Conservation (phyloP, 345 rosid genomes). For the Eucalyptus victrix region DNA sequence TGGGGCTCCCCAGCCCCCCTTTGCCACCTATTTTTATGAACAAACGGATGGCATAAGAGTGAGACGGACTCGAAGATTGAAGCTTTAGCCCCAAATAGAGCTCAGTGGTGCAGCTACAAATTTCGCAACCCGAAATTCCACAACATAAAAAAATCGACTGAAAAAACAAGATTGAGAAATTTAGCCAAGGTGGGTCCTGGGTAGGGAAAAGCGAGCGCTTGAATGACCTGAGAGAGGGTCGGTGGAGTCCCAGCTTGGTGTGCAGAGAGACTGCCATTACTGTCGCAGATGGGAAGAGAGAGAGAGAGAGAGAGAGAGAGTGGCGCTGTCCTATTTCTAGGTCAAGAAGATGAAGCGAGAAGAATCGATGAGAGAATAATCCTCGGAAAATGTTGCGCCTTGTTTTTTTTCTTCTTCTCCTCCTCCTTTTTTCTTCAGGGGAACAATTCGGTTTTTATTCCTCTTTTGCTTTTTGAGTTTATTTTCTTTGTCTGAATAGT, state of each 20-base stretch:
- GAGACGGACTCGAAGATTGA: slow-evolving; percentile 45
- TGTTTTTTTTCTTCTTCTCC: background rate
- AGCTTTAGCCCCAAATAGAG: slow-evolving; percentile 64
- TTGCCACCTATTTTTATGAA: background rate
- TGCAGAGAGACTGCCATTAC: slow-evolving; percentile 45
- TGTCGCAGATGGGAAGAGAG: background rate
- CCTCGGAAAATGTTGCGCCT: background rate
- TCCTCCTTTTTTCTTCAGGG: background rate
- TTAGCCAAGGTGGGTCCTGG: background rate
- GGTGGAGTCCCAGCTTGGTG: slow-evolving; percentile 17
- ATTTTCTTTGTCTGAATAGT: background rate
- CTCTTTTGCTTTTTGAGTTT: background rate
- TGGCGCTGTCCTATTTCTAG: background rate
- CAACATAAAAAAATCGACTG: background rate
- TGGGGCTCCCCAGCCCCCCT: rapidly evolving
- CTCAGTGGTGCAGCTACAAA: slow-evolving; percentile 45
- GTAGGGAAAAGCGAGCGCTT: background rate
- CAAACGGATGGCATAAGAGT: background rate
- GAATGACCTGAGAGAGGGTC: slow-evolving; percentile 40
- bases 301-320: background rate
- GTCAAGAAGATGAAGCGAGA: background rate
- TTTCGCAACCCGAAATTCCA: background rate
- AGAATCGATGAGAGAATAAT: background rate
- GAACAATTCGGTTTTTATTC: background rate
- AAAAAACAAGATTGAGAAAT: background rate